Conservation (phyloP, 202 grass and related monocot genomes). For the Dendrocalamus latiflorus region DNA sequence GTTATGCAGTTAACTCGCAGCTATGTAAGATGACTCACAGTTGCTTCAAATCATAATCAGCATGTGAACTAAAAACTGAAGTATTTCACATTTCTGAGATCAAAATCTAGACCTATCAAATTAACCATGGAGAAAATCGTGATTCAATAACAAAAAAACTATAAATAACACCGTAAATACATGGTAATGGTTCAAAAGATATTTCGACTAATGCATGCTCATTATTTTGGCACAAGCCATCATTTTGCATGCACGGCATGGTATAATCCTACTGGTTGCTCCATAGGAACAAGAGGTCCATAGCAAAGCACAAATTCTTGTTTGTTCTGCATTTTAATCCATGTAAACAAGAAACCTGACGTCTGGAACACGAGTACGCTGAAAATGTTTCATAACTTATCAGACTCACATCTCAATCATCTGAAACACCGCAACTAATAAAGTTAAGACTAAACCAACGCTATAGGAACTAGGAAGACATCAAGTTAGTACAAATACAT, state of each 20-base stretch:
- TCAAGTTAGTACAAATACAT: neutral
- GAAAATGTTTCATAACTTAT: neutral
- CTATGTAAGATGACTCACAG: neutral
- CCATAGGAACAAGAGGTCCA: neutral
- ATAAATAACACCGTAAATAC: neutral
- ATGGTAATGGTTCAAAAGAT: neutral
- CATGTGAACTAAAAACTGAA: neutral
- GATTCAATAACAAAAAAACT: neutral
- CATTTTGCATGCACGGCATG: neutral
- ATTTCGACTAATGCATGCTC: neutral
- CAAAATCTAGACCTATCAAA: neutral
- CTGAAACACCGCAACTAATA: too few species aligned
- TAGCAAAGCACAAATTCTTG: neutral
- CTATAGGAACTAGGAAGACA: neutral
- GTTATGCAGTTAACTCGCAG: neutral
- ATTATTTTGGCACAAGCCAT: neutral
- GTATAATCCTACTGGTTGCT: neutral
- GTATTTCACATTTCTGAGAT: neutral
- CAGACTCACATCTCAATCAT: too few species aligned
- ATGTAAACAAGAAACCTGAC: neutral
- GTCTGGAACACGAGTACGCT: neutral
- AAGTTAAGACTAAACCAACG: neutral
- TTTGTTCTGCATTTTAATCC: neutral
- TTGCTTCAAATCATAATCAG: neutral
- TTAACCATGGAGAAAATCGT: neutral